Evolutionary conservation across 768 basidiomycete genomes (phyloP).

Genomic region (Russula griseocarnosa): DNA sequence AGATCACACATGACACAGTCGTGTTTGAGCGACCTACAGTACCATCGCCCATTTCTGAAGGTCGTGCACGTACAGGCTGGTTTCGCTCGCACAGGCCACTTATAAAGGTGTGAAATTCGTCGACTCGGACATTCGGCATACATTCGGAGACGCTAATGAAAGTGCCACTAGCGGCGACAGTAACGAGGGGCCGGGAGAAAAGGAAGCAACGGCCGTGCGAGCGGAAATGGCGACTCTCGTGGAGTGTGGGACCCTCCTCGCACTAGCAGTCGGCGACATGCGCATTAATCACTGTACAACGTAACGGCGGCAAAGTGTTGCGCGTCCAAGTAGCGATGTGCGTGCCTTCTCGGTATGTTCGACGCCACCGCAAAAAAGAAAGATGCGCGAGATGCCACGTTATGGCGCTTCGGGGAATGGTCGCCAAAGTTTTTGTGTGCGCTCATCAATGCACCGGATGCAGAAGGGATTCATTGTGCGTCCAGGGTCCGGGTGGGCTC

Average conservation of each 20-base stretch:
- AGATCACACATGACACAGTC: constrained; percentile 1
- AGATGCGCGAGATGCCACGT: not conserved
- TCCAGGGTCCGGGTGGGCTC: too few relatives aligned
- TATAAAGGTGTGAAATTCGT: constrained; percentile 34
- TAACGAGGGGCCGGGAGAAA: too few relatives aligned
- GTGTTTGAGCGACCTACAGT: not conserved
- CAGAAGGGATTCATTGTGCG: constrained; percentile 20
- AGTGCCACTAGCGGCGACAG: not conserved
- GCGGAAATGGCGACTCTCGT: constrained; percentile 25
- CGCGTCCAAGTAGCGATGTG: not conserved
- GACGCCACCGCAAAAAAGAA: not conserved
- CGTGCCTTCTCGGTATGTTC: not conserved
- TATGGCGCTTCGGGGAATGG: constrained; percentile 6
- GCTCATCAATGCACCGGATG: constrained; percentile 19
- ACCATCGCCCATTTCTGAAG: not conserved
- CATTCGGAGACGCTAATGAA: constrained; percentile 14
- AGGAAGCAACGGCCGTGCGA: not conserved
- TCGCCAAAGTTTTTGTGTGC: constrained; percentile 8
- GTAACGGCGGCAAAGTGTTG: constrained; percentile 32
- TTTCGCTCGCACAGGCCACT: constrained; percentile 34
- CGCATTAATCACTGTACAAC: constrained; percentile 35
- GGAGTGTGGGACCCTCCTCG: constrained; percentile 34
- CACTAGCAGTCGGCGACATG: constrained; percentile 30
- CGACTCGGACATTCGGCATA: constrained; percentile 30
- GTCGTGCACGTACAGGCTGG: too few relatives aligned